These are phyloP conservation scores for Aspergillus conjunctus DNA, from an alignment of 495 filamentous ascomycete genomes.

Conservation along the genomic window DNA sequence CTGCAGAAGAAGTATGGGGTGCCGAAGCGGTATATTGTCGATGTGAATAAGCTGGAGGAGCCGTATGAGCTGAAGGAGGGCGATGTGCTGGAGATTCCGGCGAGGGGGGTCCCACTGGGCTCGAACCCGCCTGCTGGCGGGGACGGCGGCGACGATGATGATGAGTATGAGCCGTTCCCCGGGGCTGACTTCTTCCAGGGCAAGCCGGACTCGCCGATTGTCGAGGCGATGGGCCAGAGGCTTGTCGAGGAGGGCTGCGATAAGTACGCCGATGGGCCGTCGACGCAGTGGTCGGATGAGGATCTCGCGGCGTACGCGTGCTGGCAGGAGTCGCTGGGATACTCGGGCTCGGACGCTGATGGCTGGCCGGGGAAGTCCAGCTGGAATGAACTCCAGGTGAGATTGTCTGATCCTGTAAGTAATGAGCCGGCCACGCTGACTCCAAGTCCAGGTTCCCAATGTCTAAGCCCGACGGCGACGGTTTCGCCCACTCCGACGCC, in stretches of 20 bases:
- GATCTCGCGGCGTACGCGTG: background rate
- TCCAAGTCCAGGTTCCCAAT: background rate
- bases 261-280: background rate
- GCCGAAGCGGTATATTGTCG: constrained; percentile 6
- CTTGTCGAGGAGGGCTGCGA: background rate
- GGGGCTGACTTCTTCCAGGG: background rate
- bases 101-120: constrained; percentile 6
- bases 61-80: background rate
- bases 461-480: background rate
- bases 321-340: constrained; percentile 1
- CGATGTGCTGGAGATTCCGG: constrained; percentile 6
- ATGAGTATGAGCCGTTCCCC: background rate
- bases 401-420: background rate
- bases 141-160: background rate
- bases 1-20: constrained; percentile 2
- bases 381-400: background rate
- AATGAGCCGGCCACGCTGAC: background rate
- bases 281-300: background rate
- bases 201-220: background rate
- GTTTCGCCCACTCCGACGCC: background rate
- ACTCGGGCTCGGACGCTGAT: background rate
- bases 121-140: background rate
- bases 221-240: background rate
- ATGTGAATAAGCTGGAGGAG: background rate
- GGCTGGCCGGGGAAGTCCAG: background rate